A percentile compares a stretch with the other conserved stretches of the same genome.
These are phyloP conservation scores for Colletotrichum liriopes DNA, from an alignment of 2,329 filamentous ascomycete genomes.

Conservation along the genomic window DNA sequence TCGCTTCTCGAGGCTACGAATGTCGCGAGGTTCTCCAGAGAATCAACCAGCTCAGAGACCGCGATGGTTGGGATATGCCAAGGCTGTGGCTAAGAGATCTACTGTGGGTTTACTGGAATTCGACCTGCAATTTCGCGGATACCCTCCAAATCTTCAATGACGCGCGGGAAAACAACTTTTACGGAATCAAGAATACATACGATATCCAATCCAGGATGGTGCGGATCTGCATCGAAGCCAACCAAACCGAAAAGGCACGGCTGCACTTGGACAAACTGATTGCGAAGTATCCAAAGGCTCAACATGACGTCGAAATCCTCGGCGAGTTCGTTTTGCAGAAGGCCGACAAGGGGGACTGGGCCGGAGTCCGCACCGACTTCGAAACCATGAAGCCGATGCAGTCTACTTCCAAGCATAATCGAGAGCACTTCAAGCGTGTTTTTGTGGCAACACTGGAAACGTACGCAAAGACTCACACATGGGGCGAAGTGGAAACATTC, in stretches of 20 bases:
- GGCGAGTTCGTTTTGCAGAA: constrained; percentile 55
- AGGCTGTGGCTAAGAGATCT: constrained; percentile 14
- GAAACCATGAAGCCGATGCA: constrained; percentile 47
- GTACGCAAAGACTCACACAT: constrained; percentile 57
- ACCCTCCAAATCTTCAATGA: constrained; percentile 26
- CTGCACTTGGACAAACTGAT: constrained; percentile 15
- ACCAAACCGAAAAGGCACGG: constrained; percentile 18
- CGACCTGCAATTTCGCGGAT: constrained; percentile 14
- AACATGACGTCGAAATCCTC: constrained; percentile 45
- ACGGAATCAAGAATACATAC: constrained; percentile 28
- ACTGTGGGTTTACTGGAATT: constrained; percentile 25
- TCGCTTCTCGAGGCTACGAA: constrained; percentile 26
- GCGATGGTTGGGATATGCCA: constrained; percentile 27
- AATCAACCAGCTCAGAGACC: constrained; percentile 18
- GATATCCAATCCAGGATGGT: constrained; percentile 33
- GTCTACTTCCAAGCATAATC: constrained; percentile 27
- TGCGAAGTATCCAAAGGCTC: constrained; percentile 10
- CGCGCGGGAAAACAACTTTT: constrained; percentile 23
- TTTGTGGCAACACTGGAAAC: constrained; percentile 58
- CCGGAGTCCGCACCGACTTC: constrained; percentile 54
- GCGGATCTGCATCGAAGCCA: constrained; percentile 35
- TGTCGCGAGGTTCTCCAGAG: constrained; percentile 29
- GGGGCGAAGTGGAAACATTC: constrained; percentile 58
- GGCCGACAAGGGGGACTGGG: constrained; percentile 60
- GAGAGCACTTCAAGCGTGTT: constrained; percentile 48